Conservation (phyloP, 441 rosid species). For the Arabidopsis lyrata region DNA sequence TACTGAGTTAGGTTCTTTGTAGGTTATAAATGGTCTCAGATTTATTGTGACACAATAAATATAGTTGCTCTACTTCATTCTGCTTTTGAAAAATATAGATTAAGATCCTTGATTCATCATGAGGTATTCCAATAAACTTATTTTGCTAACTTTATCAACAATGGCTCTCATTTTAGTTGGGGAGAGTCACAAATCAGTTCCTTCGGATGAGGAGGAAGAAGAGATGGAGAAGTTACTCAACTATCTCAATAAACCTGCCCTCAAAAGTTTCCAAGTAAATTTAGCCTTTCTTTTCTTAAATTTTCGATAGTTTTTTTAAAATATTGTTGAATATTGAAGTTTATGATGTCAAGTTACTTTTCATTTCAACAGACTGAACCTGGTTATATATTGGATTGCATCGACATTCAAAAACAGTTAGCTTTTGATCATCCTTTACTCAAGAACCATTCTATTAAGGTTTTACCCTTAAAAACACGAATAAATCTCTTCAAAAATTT, state of each 20-base stretch:
- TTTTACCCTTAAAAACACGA: background rate
- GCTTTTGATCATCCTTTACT: conserved; percentile 42
- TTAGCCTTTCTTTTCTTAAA: background rate
- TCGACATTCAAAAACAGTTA: background rate
- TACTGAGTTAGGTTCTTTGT: background rate
- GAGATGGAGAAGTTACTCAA: background rate
- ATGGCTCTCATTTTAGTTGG: background rate
- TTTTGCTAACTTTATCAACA: background rate
- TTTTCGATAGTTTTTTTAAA: background rate
- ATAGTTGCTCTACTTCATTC: background rate
- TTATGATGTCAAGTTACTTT: background rate
- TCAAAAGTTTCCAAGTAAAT: background rate
- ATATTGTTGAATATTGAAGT: background rate
- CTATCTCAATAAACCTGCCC: background rate
- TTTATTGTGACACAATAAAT: background rate
- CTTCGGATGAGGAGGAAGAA: background rate
- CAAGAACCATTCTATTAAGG: background rate
- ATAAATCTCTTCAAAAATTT: background rate
- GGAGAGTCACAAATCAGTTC: background rate
- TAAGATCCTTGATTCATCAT: background rate
- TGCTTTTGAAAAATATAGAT: background rate
- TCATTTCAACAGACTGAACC: background rate
- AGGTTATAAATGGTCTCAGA: conserved; percentile 24
- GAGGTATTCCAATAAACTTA: background rate
- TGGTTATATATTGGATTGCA: background rate